Evolutionary conservation across 225 moss, liverwort and hornwort species (phyloP).

Genomic region (Marchantia paleacea): DNA sequence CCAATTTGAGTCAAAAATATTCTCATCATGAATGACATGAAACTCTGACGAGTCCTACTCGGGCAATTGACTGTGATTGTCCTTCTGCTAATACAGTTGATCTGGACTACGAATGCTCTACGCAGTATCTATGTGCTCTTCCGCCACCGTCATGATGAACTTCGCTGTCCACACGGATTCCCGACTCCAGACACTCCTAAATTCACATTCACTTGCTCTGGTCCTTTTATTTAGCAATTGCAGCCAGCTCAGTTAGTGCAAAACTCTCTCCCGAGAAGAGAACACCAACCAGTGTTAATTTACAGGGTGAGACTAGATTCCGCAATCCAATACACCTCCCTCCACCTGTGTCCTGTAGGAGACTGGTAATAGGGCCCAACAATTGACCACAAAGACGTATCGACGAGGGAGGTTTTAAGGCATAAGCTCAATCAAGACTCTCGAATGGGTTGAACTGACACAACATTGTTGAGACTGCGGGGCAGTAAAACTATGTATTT

Average conservation of each 20-base stretch:
- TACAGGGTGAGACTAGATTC: slow-evolving; percentile 19
- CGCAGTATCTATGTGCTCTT: neutral
- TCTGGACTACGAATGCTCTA: neutral
- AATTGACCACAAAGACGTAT: neutral
- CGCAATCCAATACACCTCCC: slow-evolving; percentile 9
- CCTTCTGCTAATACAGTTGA: neutral
- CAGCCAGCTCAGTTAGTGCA: slow-evolving; percentile 18
- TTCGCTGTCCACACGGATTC: neutral
- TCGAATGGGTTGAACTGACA: slow-evolving; percentile 5
- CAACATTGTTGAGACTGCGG: neutral
- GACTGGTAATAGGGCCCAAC: neutral
- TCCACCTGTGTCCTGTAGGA: neutral
- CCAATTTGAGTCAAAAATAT: neutral
- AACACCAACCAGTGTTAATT: slow-evolving; percentile 19
- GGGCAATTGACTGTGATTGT: neutral
- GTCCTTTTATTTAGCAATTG: slow-evolving; percentile 9
- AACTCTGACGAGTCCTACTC: neutral
- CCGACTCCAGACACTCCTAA: neutral
- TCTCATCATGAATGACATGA: neutral
- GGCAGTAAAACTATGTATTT: slow-evolving; percentile 5
- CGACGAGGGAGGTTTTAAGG: neutral
- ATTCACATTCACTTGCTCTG: neutral
- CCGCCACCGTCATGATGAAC: neutral
- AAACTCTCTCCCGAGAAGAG: slow-evolving; percentile 13
- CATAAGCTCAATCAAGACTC: slow-evolving; percentile 9